These are phyloP conservation scores for Pterulicium gracile DNA, from an alignment of 1,284 basidiomycete genomes.

Conservation along the genomic window DNA sequence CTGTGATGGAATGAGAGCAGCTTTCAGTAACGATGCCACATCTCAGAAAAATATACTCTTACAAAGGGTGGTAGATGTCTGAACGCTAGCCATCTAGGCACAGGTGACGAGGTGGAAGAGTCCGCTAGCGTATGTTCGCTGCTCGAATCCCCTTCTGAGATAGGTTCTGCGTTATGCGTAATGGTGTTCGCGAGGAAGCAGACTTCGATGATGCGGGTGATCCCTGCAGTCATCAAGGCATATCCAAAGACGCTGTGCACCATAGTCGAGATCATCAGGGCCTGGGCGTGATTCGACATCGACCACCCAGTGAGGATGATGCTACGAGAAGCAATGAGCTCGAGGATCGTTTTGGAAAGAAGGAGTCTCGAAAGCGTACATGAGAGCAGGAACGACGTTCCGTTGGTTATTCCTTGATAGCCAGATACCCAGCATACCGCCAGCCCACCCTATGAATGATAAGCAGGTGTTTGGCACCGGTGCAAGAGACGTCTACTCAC, in stretches of 20 bases:
- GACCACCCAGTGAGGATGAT: constrained; percentile 91
- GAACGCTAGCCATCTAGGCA: constrained; percentile 41
- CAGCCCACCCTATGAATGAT: constrained; percentile 85
- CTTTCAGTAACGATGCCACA: too few species aligned
- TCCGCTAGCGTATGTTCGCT: constrained; percentile 61
- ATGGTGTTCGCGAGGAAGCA: constrained; percentile 56
- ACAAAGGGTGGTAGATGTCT: constrained; percentile 83
- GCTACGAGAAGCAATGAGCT: constrained; percentile 28
- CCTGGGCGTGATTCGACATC: constrained; percentile 87
- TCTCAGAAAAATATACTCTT: constrained; percentile 30
- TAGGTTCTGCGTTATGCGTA: constrained; percentile 16
- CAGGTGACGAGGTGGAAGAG: constrained; percentile 14
- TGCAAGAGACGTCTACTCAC: constrained; percentile 23
- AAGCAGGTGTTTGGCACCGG: constrained; percentile 7
- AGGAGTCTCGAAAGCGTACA: constrained; percentile 44
- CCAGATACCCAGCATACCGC: constrained; percentile 82
- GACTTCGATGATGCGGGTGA: constrained; percentile 78
- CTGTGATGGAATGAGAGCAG: too few species aligned
- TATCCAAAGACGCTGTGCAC: constrained; percentile 81
- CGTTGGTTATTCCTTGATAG: constrained; percentile 78
- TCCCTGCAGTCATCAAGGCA: constrained; percentile 79
- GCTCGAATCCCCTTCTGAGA: constrained; percentile 32
- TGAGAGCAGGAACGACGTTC: constrained; percentile 74
- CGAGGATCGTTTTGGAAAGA: too few species aligned
- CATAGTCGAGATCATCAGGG: constrained; percentile 74